Base-by-base conservation (phyloP, 2,329 filamentous ascomycete species). In the Neoascochyta sp. region DNA sequence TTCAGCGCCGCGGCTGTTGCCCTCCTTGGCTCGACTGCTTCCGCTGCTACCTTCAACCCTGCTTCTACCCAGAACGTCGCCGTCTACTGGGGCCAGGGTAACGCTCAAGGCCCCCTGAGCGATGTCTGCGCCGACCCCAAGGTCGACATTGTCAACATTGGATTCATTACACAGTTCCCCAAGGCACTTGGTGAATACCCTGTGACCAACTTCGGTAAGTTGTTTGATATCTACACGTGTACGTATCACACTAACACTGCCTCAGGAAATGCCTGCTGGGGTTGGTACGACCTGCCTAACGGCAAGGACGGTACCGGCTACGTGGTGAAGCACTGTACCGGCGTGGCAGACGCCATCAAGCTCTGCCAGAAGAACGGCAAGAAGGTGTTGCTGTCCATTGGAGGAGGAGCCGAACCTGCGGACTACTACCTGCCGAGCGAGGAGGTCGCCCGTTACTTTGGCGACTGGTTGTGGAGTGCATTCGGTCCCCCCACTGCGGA, bases 1-100 rank as follows among this genome's bases (percentile, higher is more conserved):
- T 43, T 63, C 34, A 29, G 45, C 29, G 42, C 43, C 14, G 49
- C 60, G 43, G 51, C 63, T 24, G 43, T 57, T 21, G 54, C 62
- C 31, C 36, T 63, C 32, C 39, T 59, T 27, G 47, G 54, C 24
- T 48, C 63, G n/a, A 49, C 62, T 16, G 50, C 52, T 24, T 61
- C 60, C 22, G 62, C 64, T 34, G 60, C 60, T n/a, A n/a, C n/a
- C 21, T 66, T 72, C 40, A 52, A 69, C 53, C 49, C 59, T 13
- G 41, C 53, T 26, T 55, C 64, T 7, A 68, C 64, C 30, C 63
- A 59, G 21, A 75, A 76, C 44, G 60, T 76, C 25, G 72, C 65
- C 14, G 62, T 74, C 24, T 77, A 77, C 57, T 76, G 68, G 63
- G 75, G 75, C 26, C 73, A 78, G 65, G 74, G 74, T 37, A 36